phyloP scores from a whole-genome alignment of 179 eudicot genomes.

The Vitellaria paradoxa region DNA sequence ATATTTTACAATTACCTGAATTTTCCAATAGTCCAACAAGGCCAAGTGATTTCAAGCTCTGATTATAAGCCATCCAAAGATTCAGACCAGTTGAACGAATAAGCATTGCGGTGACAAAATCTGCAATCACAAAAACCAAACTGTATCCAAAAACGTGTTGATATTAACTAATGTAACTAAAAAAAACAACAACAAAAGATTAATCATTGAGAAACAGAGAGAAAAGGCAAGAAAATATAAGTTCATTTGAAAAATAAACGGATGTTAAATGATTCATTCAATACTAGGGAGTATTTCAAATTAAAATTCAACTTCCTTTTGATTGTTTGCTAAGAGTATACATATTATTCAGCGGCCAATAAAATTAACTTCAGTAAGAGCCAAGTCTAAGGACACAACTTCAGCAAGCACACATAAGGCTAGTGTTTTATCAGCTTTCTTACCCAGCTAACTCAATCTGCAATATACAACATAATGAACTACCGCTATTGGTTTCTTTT shows the following conservation, averaged over 20 bases:
- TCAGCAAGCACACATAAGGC: not conserved
- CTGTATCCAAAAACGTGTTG: constrained; percentile 73
- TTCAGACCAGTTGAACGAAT: constrained; percentile 70
- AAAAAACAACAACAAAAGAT: not conserved
- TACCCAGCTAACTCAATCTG: not conserved
- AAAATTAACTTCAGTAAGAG: not conserved
- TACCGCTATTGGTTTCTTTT: not conserved
- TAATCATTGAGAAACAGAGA: not conserved
- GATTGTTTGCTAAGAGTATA: not conserved
- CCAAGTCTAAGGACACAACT: not conserved
- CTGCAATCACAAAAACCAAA: constrained; percentile 95
- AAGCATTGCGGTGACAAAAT: constrained; percentile 75
- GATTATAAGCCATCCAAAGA: constrained; percentile 54
- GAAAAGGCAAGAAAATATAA: not conserved
- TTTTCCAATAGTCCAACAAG: constrained; percentile 37
- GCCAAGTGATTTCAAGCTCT: constrained; percentile 52
- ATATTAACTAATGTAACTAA: constrained; percentile 24
- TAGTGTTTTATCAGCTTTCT: not conserved
- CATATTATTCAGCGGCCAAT: not conserved
- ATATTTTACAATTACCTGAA: constrained; percentile 40
- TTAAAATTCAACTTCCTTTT: not conserved
- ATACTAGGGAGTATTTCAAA: too few species aligned
- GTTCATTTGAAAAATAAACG: not conserved
- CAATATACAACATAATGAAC: not conserved
- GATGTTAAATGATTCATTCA: not conserved